Base-by-base conservation (phyloP, 2,329 filamentous ascomycete species). In the Orbilia quercus region DNA sequence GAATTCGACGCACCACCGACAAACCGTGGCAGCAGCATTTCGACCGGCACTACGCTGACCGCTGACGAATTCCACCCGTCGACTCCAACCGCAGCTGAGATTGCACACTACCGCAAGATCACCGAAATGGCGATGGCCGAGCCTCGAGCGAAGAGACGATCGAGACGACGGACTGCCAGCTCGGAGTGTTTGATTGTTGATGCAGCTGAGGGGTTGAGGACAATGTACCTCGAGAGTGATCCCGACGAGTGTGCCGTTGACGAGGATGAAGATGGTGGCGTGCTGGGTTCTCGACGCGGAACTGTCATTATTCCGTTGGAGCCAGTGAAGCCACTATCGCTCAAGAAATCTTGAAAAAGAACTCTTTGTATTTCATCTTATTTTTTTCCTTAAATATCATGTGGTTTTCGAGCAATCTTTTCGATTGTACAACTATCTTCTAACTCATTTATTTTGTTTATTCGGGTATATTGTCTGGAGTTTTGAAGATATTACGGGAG, bases 231-330 rank as follows among this genome's bases (percentile, higher is more conserved):
- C 25, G 53, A 65, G 16, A 36, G 54, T 3, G 20, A 23, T 16
- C 48, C 44, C n/a, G 59, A 72, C 23, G 67, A 72, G 22, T 72
- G 44, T 23, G 67, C 67, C 5, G 67, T 72, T 36, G 67, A 72
- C 36, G 59, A 72, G 16, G 50, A 64, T 36, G 51, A 72, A 7
- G 31, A 62, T 16, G 55, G 44, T 12, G 53, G 53, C 16, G 40
- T 67, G 7, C 7, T 67, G 14, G 54, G 53, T 11, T 23, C 53
- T 7, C 58, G 36, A 16, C 20, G 45, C 28, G 25, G 11, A 9
- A 34, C 34, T 14, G 63, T 28, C 11, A 34, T 59, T 23, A 44
- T 67, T 36, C 45, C 44, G 3, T 11, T 67, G 9, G 45, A 57
- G 14, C 53, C 53, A 1, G 65, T 70, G 40, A 62, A 63, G 31